Evolutionary conservation across 1,139 yeast species (phyloP), one percentile per base, ranked within the genome.

Genomic region (Debaryomyces robertsiae): DNA sequence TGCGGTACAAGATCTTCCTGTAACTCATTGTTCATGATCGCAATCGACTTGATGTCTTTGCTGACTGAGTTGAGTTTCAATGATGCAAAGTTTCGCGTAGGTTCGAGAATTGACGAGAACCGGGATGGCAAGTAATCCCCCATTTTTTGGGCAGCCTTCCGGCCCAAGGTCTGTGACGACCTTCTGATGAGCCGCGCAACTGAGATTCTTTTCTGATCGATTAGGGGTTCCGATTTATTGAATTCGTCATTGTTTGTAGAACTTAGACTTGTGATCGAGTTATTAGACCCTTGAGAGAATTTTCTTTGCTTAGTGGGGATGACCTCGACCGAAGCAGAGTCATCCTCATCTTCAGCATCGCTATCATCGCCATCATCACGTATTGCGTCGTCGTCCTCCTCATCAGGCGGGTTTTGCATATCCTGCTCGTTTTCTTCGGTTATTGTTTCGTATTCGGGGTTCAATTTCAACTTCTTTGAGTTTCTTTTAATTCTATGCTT

Each of bases 61-160:
- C 67, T 66, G 13, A 76, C 67, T 2, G 83, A 73, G 9, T 93
- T 95, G 17, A 93, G 80, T 59, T 90, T 91, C 52, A 93, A 72
- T 17, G 90, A 89, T 0, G 98, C 98, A 74, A 93, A 93, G 57
- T 91, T 97, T 42, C 98, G 75, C 13, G 89, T 84, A 6, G 97
- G 96, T 58, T 91, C 97, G 53, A 93, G 69, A 45, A 91, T 84
- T 2, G 95, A 89, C 1, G 94, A 81, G 41, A 91, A 85, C 39
- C 89, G 78, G 10, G 86, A 81, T 0, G 97, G 97, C 32, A 91
- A 70, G 49, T 84, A 86, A 23, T 88, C 89, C 0, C 96, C 96
- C 78, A 90, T 82, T 40, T 84, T 85, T 52, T 84, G 94, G 0
- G 95, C 96, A 2, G 95, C 95, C 46, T 82, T 82, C 40, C 95